Evolutionary conservation across 371 early-diverging fungal genomes (phyloP), one percentile per base, ranked within the genome.

Genomic region (Lichtheimia ornata): DNA sequence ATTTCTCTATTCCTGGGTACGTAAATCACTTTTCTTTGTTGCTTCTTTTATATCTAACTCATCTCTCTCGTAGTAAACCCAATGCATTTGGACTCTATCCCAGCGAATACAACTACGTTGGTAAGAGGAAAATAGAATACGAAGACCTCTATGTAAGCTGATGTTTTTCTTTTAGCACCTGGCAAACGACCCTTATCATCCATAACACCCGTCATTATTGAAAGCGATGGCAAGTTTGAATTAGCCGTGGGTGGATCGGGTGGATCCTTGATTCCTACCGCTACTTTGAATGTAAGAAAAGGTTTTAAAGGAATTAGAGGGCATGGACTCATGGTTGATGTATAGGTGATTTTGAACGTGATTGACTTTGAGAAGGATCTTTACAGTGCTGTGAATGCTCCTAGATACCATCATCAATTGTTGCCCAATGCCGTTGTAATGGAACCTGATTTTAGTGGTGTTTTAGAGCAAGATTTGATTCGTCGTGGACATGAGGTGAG

Each of bases 381-480:
- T 3, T 77, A 84, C 56, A 76, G 88, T 2, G 94, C 99, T 0
- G 84, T 99, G 2, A 86, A 82, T 22, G 58, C 67, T 18, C 92
- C 97, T 3, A 84, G 99, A 15, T 69, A 95, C 14, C 99, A 99
- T 70, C 94, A 98, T 77, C 99, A 98, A 71, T 77, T 98, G 47
- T 61, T 92, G 59, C 98, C 98, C 0, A 77, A 96, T 66, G 61
- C 76, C 43, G 85, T 91, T 7, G 41, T 66, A 27, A 20, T 59
- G 5, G 79, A 81, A 50, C 43, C 63, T 18, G 71, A 62, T 12
- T 73, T 50, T 59, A 57, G 61, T 41, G 40, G 40, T 67, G 68
- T 35, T 25, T 30, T 40, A 40, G 13, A 25, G 4, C 35, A 51
- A 27, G 30, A 49, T n/a, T 50, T 58, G 51, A 18, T 9, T 22